Percentiles rank a stretch among this genome's conserved stretches.
These are phyloP conservation scores for Trichosporon ovoides DNA, from an alignment of 1,284 basidiomycete species.

Conservation along the genomic window DNA sequence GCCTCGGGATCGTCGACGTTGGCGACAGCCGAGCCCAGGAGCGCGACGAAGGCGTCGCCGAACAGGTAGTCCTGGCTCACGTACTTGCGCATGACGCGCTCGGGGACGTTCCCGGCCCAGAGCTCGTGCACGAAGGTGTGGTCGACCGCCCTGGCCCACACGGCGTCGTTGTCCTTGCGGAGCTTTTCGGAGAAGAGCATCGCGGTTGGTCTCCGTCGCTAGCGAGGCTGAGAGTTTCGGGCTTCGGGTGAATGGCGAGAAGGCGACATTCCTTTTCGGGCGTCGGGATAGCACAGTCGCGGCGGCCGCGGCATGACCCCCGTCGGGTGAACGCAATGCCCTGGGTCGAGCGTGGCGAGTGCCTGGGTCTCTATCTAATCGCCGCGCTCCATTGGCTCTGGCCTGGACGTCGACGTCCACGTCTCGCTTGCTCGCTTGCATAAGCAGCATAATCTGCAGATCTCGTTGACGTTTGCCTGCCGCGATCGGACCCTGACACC, in stretches of 20 bases:
- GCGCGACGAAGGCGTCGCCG: constrained; percentile 19
- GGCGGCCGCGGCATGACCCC: too few relatives aligned
- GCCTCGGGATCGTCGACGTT: constrained; percentile 11
- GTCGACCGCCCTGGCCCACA: constrained; percentile 3
- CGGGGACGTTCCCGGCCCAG: constrained; percentile 15
- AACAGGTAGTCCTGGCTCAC: constrained; percentile 19
- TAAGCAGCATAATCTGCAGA: too few relatives aligned
- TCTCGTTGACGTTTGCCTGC: too few relatives aligned
- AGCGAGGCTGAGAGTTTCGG: neutral
- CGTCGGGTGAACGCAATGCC: too few relatives aligned
- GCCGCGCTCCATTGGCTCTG: too few relatives aligned
- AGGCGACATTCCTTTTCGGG: neutral
- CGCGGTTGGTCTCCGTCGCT: neutral
- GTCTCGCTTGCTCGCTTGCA: too few relatives aligned
- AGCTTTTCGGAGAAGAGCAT: constrained; percentile 8
- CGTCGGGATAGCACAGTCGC: neutral
- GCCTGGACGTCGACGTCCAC: too few relatives aligned
- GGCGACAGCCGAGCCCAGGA: constrained; percentile 17
- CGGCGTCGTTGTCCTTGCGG: neutral
- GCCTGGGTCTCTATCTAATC: too few relatives aligned
- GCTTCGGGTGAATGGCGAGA: neutral
- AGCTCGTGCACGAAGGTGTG: constrained; percentile 17
- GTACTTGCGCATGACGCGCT: constrained; percentile 8
- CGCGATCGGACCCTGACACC: too few relatives aligned
- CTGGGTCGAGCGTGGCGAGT: too few relatives aligned